These are phyloP conservation scores for Nannizziopsis arthrosporioides DNA, from an alignment of 2,329 filamentous ascomycete species.

Conservation along the genomic window DNA sequence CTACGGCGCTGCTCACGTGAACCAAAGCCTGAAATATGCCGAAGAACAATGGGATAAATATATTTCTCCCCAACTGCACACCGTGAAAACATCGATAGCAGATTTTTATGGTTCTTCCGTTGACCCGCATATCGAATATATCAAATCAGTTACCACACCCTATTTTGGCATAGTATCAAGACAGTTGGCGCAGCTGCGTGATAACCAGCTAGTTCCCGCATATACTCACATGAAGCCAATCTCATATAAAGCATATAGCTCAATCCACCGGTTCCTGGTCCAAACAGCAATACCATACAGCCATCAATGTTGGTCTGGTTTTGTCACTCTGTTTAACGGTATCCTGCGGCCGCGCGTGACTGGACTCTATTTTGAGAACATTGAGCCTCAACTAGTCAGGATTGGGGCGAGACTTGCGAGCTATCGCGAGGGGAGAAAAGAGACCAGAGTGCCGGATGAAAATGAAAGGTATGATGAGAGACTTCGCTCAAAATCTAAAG, in stretches of 20 bases:
- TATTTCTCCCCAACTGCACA: slow-evolving; percentile 60
- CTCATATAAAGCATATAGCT: slow-evolving; percentile 54
- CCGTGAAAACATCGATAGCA: slow-evolving; percentile 39
- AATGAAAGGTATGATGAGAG: slow-evolving; percentile 33
- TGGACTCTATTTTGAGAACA: slow-evolving; percentile 74
- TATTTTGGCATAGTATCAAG: slow-evolving; percentile 58
- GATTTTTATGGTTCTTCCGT: slow-evolving; percentile 57
- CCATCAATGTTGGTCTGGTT: slow-evolving; percentile 57
- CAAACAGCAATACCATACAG: slow-evolving; percentile 61
- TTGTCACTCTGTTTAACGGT: slow-evolving; percentile 58
- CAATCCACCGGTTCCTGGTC: slow-evolving; percentile 54
- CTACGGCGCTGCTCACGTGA: slow-evolving; percentile 63
- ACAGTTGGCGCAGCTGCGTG: slow-evolving; percentile 56
- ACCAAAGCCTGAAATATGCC: slow-evolving; percentile 55
- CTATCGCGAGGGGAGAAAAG: slow-evolving; percentile 48
- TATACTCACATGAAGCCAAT: slow-evolving; percentile 68
- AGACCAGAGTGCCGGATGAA: slow-evolving; percentile 48
- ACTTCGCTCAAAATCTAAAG: not conserved
- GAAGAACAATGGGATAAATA: slow-evolving; percentile 66
- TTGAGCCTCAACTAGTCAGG: slow-evolving; percentile 85
- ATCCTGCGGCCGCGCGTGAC: slow-evolving; percentile 72
- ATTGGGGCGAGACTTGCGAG: slow-evolving; percentile 78
- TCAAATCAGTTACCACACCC: slow-evolving; percentile 48
- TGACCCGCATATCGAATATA: slow-evolving; percentile 60
- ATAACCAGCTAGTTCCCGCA: slow-evolving; percentile 61